These are phyloP conservation scores for Zoysia matrella DNA, from an alignment of 202 grass and related monocot species.

Conservation along the genomic window DNA sequence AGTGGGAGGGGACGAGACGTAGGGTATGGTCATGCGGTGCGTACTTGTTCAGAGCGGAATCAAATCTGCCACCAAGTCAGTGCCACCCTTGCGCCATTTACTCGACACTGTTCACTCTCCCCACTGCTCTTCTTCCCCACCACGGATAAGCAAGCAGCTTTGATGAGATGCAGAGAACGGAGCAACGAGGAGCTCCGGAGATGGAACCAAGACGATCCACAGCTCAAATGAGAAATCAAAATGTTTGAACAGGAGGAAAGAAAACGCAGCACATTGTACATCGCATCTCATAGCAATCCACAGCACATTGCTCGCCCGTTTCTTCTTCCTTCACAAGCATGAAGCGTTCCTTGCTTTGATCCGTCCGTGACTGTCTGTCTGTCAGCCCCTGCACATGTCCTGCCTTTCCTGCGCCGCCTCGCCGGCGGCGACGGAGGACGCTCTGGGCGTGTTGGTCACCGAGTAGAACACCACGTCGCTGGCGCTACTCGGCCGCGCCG, in stretches of 20 bases:
- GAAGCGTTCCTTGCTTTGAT: not conserved
- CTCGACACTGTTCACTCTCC: conserved; percentile 11
- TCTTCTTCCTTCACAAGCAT: conserved; percentile 34
- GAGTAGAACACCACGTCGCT: conserved; percentile 68
- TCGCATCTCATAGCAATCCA: conserved; percentile 41
- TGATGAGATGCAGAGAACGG: not conserved
- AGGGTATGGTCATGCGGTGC: conserved; percentile 43
- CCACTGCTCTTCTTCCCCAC: too few species aligned
- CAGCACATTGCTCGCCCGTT: conserved; percentile 34
- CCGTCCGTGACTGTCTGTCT: not conserved
- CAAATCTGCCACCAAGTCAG: conserved; percentile 74
- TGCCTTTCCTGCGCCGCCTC: conserved; percentile 58
- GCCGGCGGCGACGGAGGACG: conserved; percentile 46
- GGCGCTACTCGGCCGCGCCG: conserved; percentile 51
- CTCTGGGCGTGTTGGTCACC: conserved; percentile 52
- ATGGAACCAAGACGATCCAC: not conserved
- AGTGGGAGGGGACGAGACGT: not conserved
- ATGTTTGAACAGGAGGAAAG: not conserved
- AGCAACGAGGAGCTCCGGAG: not conserved
- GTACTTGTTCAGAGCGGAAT: conserved; percentile 48
- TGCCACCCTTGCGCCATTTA: conserved; percentile 65
- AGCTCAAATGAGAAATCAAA: not conserved
- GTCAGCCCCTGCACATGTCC: conserved; percentile 67
- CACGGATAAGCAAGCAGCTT: not conserved
- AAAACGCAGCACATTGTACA: conserved; percentile 1